phyloP scores from a whole-genome alignment of 2,329 filamentous ascomycete genomes.

The Aspergillus pseudotamarii region DNA sequence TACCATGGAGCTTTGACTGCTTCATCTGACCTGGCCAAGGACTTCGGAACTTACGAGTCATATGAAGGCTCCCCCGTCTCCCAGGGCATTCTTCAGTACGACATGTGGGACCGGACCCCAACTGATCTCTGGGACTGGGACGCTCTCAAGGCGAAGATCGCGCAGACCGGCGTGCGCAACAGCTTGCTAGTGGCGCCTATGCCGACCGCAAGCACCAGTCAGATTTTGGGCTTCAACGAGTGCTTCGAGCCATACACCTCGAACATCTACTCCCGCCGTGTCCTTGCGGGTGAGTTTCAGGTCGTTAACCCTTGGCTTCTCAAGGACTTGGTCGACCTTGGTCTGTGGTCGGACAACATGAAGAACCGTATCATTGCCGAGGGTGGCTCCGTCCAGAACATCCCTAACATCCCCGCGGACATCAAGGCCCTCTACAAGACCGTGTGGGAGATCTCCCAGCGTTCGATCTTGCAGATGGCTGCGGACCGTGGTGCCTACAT shows the following conservation, averaged over 20 bases:
- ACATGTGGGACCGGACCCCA: constrained; percentile 97
- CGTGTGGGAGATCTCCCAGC: constrained; percentile 98
- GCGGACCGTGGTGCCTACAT: constrained; percentile 98
- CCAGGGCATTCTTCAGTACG: constrained; percentile 93
- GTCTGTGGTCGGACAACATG: constrained; percentile 99
- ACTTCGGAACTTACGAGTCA: constrained; percentile 81
- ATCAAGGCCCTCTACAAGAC: constrained; percentile 99
- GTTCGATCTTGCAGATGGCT: constrained; percentile 94
- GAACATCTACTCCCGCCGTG: constrained; percentile 98
- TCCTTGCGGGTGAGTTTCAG: constrained; percentile 97
- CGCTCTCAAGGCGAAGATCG: constrained; percentile 83
- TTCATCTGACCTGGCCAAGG: constrained; percentile 82
- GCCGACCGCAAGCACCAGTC: constrained; percentile 95
- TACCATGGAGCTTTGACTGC: constrained; percentile 94
- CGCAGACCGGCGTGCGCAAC: constrained; percentile 92
- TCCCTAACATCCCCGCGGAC: constrained; percentile 93
- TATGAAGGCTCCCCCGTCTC: constrained; percentile 94
- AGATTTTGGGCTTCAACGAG: constrained; percentile 98
- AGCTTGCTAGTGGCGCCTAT: constrained; percentile 93
- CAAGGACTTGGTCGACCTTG: constrained; percentile 96
- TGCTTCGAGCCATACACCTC: constrained; percentile 99
- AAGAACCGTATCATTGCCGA: constrained; percentile 99
- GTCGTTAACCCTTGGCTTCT: constrained; percentile 99
- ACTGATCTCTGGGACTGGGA: constrained; percentile 97
- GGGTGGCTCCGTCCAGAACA: constrained; percentile 92